Conservation (phyloP, 176 grass and related monocot species). For the Oropetium thomaeum region DNA sequence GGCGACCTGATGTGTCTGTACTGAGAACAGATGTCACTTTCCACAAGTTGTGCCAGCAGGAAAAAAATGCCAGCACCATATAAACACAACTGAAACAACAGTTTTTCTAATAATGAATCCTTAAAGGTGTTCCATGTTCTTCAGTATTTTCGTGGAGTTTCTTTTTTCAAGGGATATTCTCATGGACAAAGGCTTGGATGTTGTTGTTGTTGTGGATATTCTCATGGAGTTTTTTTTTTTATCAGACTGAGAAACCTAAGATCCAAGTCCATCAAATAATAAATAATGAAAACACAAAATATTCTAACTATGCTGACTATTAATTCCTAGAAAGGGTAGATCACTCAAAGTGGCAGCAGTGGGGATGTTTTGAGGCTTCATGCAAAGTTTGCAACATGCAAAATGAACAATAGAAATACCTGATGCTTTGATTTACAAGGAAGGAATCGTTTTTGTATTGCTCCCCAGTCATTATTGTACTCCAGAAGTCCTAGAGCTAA, state of each 20-base stretch:
- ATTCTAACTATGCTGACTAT: constrained; percentile 14
- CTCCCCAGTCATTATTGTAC: constrained; percentile 83
- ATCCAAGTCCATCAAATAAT: constrained; percentile 12
- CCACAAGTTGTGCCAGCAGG: neutral
- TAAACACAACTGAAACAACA: constrained; percentile 8
- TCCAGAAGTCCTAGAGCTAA: constrained; percentile 84
- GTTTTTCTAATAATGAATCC: neutral
- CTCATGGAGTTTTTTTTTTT: neutral
- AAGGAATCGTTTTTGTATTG: constrained; percentile 88
- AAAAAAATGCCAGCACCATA: constrained; percentile 16
- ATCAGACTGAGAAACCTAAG: neutral
- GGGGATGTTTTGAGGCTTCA: neutral
- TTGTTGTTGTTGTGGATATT: no score
- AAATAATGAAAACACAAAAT: neutral
- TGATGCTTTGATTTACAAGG: constrained; percentile 87
- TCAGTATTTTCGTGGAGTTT: constrained; percentile 2
- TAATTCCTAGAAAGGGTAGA: constrained; percentile 16
- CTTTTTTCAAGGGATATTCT: no score
- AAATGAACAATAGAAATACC: constrained; percentile 44
- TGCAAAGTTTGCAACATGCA: constrained; percentile 6
- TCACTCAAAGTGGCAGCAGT: neutral
- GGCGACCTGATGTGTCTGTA: neutral
- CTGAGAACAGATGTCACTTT: constrained; percentile 12
- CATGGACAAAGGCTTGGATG: no score
- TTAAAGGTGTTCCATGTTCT: neutral